Evolutionary conservation across 495 filamentous ascomycete genomes (phyloP), one percentile per base, ranked within the genome.

Genomic region (Melanomma pulvis-pyrius): DNA sequence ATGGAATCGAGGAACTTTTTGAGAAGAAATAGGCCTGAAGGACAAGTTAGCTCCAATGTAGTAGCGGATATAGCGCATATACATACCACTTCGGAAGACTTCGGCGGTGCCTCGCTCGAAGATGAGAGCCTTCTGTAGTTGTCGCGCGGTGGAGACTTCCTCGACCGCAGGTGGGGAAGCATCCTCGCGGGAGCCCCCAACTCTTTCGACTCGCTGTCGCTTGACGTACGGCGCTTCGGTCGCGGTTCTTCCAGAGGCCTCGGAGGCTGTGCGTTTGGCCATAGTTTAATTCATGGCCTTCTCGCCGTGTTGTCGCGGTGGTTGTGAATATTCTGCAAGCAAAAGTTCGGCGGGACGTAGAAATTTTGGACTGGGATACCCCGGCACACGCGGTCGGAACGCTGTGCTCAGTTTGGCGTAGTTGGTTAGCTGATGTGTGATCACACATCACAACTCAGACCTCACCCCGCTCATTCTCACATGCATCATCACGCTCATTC

Each of bases 1-100:
- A 93, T 87, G 24, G 81, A 82, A 50, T 87, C 82, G 22, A 97
- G 82, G 59, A 93, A 90, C 17, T 81, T 77, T 71, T 93, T 94
- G 77, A 97, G 90, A 26, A 83, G 87, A 61, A 86, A 83, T 0
- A 96, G 81, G 19, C 86, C 91, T 94, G 28, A 15, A 17, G 39
- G 1, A 17, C 26, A 39, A 24, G 55, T 67, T 59, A 64, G 39
- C n/a, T 15, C 3, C 17, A 17, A 12, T 44, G 39, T 44, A 44
- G 13, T 11, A 36, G 63, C 13, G 17, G 29, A 12, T 5, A 28
- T 5, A 9, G 13, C 6, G 48, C 11, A 36, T 12, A 22, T 15
- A 7, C 59, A 32, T 61, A 73, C 71, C 71, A 30, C 25, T 58
- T 46, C 67, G 59, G 9, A 73, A 32, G 6, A 26, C 36, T 12